A percentile compares a stretch with the other conserved stretches of the same genome.
These are phyloP conservation scores for Trametes coccinea DNA, from an alignment of 768 basidiomycete genomes.

Conservation along the genomic window DNA sequence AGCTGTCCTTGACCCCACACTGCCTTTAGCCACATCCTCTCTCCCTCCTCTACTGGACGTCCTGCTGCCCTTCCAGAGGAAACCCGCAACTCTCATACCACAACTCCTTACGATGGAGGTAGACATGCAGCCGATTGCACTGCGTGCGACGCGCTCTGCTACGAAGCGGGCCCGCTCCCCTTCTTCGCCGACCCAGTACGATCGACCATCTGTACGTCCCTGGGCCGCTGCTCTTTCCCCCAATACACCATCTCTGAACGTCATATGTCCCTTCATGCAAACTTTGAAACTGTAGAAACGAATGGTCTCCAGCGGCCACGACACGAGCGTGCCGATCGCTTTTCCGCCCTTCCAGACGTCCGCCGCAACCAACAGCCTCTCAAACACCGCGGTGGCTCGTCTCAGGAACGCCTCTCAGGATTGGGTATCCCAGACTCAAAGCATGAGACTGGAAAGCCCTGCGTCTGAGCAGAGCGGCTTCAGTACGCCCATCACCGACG, in stretches of 20 bases:
- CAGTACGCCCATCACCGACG: slow-evolving; percentile 3
- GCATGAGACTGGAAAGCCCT: slow-evolving; percentile 63
- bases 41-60: background rate
- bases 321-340: slow-evolving; percentile 22
- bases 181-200: slow-evolving; percentile 45
- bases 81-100: too few species aligned
- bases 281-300: slow-evolving; percentile 65
- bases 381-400: slow-evolving; percentile 24
- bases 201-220: slow-evolving; percentile 55
- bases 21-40: background rate
- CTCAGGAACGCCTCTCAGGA: slow-evolving; percentile 51
- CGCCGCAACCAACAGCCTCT: slow-evolving; percentile 30
- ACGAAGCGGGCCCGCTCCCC: slow-evolving; percentile 66
- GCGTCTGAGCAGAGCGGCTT: slow-evolving; percentile 15
- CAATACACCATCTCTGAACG: background rate
- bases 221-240: slow-evolving; percentile 5
- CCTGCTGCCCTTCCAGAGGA: too few species aligned
- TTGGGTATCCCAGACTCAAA: slow-evolving; percentile 73
- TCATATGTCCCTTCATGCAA: background rate
- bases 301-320: slow-evolving; percentile 43
- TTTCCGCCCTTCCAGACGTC: slow-evolving; percentile 12
- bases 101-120: slow-evolving; percentile 48
- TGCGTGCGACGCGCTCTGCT: slow-evolving; percentile 39
- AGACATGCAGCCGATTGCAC: slow-evolving; percentile 49
- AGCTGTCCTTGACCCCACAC: too few species aligned